Evolutionary conservation across 1,284 basidiomycete genomes (phyloP), one percentile per base, ranked within the genome.

Genomic region (Psilocybe mexicana): DNA sequence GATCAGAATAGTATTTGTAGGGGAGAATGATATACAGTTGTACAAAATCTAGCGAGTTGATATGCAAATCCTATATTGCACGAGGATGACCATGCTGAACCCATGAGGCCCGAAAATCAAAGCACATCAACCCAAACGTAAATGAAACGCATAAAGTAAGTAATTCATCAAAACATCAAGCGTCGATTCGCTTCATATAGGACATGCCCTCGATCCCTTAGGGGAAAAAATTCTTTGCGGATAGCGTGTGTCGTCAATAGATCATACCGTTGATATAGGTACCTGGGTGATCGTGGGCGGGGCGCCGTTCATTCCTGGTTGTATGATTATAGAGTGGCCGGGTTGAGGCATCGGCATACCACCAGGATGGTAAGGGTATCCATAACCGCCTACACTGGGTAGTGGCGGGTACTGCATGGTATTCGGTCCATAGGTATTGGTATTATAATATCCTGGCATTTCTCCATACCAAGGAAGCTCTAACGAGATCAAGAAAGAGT

Each of bases 271-370:
- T n/a, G 66, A 62, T 44, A 82, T 76, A 18, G 83, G 85, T 18
- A 89, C 73, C 65, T 86, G 84, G 11, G 82, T 84, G 54, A 91
- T 74, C n/a, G 80, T 79, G 14, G 87, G 76, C 24, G 82, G 78
- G 47, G 76, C 78, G 43, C 88, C 88, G 61, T 83, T 81, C 52
- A 79, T 62, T 53, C 84, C 83, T 43, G 86, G 88, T 63, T 88
- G 87, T 60, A 91, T 85, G 53, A 90, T 75, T 61, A 89, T 75
- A n/a, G 87, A 83, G 64, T 85, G 81, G 14, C 88, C 87, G 55
- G 83, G 82, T 55, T 74, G 71, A 58, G 82, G 80, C 62, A 79
- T 79, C 58, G 70, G 57, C 69, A 72, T 61, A 50, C 64, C 57
- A 23, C 66, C 68, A 61, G 48, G 55, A 66, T 42, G 62, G 66